Conservation (phyloP, 805 yeast genomes). For the Metschnikowia santaceciliae region DNA sequence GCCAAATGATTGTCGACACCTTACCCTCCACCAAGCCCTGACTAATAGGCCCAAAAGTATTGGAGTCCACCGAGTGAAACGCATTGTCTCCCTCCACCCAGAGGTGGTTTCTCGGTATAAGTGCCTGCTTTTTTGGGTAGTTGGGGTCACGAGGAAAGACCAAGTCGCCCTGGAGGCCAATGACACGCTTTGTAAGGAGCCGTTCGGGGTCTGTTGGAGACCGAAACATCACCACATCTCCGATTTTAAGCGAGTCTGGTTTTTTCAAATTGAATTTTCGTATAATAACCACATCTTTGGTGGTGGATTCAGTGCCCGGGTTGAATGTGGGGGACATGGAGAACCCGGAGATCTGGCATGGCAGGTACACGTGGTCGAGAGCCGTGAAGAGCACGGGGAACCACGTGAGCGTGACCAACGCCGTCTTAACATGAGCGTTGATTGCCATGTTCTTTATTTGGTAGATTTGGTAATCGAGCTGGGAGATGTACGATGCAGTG, state of each 20-base stretch:
- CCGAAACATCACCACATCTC: conserved; percentile 73
- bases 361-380: conserved; percentile 66
- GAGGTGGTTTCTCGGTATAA: conserved; percentile 72
- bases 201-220: conserved; percentile 79
- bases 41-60: conserved; percentile 84
- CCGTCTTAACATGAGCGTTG: conserved; percentile 17
- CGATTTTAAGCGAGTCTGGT: conserved; percentile 45
- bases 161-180: conserved; percentile 70
- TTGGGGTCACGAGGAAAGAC: conserved; percentile 55
- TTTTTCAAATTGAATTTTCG: conserved; percentile 57
- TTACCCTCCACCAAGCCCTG: conserved; percentile 77
- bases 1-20: conserved; percentile 69
- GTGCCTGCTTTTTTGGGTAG: conserved; percentile 59
- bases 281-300: conserved; percentile 60
- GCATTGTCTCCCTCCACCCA: conserved; percentile 96
- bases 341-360: conserved; percentile 71
- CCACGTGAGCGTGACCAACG: conserved; percentile 50
- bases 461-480: no score
- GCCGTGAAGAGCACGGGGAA: conserved; percentile 71
- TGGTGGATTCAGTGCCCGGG: conserved; percentile 48
- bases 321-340: conserved; percentile 91
- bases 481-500: no score
- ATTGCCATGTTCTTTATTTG: neutral
- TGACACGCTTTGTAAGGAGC: conserved; percentile 74
- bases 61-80: conserved; percentile 76